Percentiles rank a stretch among this genome's conserved stretches.
phyloP scores from a whole-genome alignment of 345 rosid genomes.

The Hevea brasiliensis region DNA sequence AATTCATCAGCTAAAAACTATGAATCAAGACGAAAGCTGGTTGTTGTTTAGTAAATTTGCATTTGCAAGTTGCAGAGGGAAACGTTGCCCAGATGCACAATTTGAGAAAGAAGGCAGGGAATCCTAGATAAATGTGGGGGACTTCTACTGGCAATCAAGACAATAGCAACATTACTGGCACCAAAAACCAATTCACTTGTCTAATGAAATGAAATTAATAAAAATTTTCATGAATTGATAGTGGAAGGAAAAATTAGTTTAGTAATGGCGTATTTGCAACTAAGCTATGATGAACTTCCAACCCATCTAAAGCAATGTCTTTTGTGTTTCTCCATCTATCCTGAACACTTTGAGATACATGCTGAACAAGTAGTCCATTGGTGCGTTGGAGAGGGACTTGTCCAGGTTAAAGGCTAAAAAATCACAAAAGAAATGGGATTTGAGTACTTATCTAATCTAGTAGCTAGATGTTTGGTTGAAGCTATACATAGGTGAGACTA shows the following conservation, averaged over 20 bases:
- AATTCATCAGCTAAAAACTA: neutral
- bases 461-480: slow-evolving; percentile 35
- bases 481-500: slow-evolving; percentile 22
- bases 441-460: slow-evolving; percentile 26
- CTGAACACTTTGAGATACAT: slow-evolving; percentile 29
- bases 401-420: slow-evolving; percentile 7
- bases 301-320: slow-evolving; percentile 26
- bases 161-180: slow-evolving; percentile 28
- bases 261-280: slow-evolving; percentile 28
- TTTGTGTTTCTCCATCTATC: slow-evolving; percentile 34
- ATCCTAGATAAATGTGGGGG: too few species aligned
- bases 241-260: slow-evolving; percentile 16
- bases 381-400: slow-evolving; percentile 38
- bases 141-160: slow-evolving; percentile 22
- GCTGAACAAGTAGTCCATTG: slow-evolving; percentile 33
- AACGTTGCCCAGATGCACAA: neutral
- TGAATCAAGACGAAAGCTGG: neutral
- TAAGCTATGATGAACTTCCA: slow-evolving; percentile 37
- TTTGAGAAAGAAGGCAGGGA: slow-evolving; percentile 5
- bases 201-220: slow-evolving; percentile 17
- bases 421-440: slow-evolving; percentile 29
- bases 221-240: slow-evolving; percentile 24
- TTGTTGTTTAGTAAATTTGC: slow-evolving; percentile 6
- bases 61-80: neutral
- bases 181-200: slow-evolving; percentile 10